Conservation (phyloP, 176 grass and related monocot genomes). For the Paspalum vaginatum region DNA sequence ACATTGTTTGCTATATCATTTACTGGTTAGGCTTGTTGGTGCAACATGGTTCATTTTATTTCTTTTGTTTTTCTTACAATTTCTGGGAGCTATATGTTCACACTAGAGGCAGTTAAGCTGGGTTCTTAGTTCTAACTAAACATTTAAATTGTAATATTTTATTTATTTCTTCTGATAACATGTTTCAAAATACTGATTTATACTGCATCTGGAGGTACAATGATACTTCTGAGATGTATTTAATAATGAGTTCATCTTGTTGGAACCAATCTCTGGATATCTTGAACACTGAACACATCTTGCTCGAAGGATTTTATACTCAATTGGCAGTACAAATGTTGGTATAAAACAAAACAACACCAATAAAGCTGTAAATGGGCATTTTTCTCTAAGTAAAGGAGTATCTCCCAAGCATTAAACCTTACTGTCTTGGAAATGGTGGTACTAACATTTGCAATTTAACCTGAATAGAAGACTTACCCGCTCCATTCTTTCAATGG, state of each 20-base stretch:
- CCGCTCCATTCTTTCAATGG: neutral
- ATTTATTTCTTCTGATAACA: conserved; percentile 3
- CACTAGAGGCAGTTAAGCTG: neutral
- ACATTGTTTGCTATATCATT: conserved; percentile 3
- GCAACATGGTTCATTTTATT: neutral
- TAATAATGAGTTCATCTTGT: neutral
- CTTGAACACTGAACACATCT: neutral
- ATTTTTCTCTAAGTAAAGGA: conserved; percentile 14
- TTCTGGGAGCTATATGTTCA: neutral
- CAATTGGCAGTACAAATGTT: conserved; percentile 13
- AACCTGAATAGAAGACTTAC: conserved; percentile 16
- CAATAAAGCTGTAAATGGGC: neutral
- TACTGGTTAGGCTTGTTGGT: conserved; percentile 2
- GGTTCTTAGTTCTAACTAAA: conserved; percentile 9
- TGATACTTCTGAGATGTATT: neutral
- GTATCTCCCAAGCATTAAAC: neutral
- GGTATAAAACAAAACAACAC: conserved; percentile 19
- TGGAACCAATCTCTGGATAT: conserved; percentile 10
- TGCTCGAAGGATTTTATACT: neutral
- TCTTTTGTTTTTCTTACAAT: neutral
- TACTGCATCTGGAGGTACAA: neutral
- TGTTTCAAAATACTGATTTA: neutral
- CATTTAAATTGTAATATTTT: neutral
- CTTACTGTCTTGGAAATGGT: neutral
- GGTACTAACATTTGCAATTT: neutral